Evolutionary conservation across 2,329 filamentous ascomycete genomes (phyloP).

Genomic region (Penicillium sp.): DNA sequence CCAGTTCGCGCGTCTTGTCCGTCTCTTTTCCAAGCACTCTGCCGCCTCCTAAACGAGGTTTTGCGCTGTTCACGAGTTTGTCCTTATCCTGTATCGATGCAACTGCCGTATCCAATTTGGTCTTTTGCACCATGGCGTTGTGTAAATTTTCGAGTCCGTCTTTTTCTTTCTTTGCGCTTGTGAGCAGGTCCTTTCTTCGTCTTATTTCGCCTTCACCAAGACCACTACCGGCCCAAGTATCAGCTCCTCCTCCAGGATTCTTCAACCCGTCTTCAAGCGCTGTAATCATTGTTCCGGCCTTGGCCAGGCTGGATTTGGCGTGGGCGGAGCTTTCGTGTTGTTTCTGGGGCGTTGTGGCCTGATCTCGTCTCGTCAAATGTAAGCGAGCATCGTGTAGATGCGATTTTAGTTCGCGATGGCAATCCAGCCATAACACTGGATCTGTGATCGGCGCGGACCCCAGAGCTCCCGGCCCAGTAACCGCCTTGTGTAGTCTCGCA

Average conservation of each 20-base stretch:
- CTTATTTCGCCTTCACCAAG: conserved; percentile 61
- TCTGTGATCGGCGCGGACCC: conserved; percentile 41
- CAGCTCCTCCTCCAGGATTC: conserved; percentile 25
- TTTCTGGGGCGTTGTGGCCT: conserved; percentile 54
- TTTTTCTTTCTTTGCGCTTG: conserved; percentile 56
- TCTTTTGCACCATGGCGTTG: conserved; percentile 55
- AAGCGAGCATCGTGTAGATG: conserved; percentile 58
- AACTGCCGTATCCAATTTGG: conserved; percentile 41
- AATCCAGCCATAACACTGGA: conserved; percentile 60
- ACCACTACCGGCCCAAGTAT: conserved; percentile 27
- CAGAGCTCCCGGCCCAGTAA: conserved; percentile 35
- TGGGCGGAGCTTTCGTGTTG: conserved; percentile 61
- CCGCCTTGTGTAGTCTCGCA: conserved; percentile 39
- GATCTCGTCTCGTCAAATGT: conserved; percentile 57
- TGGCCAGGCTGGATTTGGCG: conserved; percentile 57
- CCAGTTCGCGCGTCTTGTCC: conserved; percentile 58
- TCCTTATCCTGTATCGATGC: conserved; percentile 47
- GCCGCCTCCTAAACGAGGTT: conserved; percentile 40
- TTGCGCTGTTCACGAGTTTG: conserved; percentile 33
- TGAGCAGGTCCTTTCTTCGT: conserved; percentile 55
- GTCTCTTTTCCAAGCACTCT: conserved; percentile 55
- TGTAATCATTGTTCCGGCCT: conserved; percentile 52
- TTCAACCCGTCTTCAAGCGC: conserved; percentile 56
- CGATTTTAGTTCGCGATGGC: conserved; percentile 56
- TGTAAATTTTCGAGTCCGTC: conserved; percentile 59